These are phyloP conservation scores for Aotearoamyces nothofagi DNA, from an alignment of 2,329 filamentous ascomycete species.

Conservation along the genomic window DNA sequence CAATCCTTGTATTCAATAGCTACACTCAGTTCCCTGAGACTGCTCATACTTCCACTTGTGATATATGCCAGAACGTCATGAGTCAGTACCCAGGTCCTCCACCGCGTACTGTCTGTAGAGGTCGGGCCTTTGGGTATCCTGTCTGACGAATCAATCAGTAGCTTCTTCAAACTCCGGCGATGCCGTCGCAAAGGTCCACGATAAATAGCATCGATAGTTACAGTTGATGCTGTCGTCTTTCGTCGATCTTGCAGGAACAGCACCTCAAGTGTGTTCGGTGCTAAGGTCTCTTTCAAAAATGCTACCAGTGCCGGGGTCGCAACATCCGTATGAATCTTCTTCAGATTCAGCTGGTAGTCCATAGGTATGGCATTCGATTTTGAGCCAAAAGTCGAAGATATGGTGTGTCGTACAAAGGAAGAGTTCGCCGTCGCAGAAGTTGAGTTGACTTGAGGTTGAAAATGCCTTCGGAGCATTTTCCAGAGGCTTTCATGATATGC, in stretches of 20 bases:
- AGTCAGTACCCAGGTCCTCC: constrained; percentile 56
- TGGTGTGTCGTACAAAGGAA: constrained; percentile 1
- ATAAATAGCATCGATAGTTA: constrained; percentile 58
- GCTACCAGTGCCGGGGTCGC: constrained; percentile 53
- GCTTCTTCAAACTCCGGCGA: constrained; percentile 51
- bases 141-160: constrained; percentile 59
- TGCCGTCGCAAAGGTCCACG: constrained; percentile 56
- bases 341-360: constrained; percentile 51
- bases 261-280: constrained; percentile 65
- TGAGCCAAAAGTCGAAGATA: constrained; percentile 8
- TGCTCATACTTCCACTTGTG: constrained; percentile 61
- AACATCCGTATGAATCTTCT: constrained; percentile 60
- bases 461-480: constrained; percentile 53
- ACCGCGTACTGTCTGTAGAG: constrained; percentile 29
- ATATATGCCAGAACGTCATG: constrained; percentile 57
- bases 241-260: constrained; percentile 59
- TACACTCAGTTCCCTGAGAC: constrained; percentile 55
- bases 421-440: constrained; percentile 4
- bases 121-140: constrained; percentile 25
- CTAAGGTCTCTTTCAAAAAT: constrained; percentile 64
- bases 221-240: constrained; percentile 32
- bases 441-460: constrained; percentile 26
- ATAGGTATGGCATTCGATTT: constrained; percentile 18
- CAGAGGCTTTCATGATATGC: constrained; percentile 59
- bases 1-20: constrained; percentile 64